phyloP scores from a whole-genome alignment of 2,329 filamentous ascomycete species.

The Rhytidhysteron rufulum region DNA sequence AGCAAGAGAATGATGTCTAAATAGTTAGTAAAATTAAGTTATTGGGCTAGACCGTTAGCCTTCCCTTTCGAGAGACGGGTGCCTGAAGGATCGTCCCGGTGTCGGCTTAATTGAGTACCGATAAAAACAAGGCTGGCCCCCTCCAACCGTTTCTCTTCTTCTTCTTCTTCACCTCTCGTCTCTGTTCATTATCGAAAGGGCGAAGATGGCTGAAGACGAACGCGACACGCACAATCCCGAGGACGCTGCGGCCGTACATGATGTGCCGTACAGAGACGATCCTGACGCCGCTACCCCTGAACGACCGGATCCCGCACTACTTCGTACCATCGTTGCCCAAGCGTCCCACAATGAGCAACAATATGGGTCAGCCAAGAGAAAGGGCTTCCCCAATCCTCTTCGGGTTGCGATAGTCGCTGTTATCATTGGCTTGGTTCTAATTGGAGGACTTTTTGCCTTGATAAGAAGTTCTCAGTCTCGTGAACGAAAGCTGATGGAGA shows the following conservation, averaged over 20 bases:
- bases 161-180: background rate
- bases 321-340: background rate
- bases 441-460: background rate
- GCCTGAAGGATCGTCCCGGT: too few relatives aligned
- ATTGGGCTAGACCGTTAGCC: too few relatives aligned
- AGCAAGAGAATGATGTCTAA: too few relatives aligned
- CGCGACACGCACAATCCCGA: background rate
- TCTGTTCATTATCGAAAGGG: background rate
- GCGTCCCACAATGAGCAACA: background rate
- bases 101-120: too few relatives aligned
- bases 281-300: background rate
- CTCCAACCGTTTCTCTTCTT: too few relatives aligned
- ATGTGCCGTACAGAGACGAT: background rate
- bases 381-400: background rate
- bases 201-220: background rate
- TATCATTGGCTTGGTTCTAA: background rate
- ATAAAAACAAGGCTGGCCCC: too few relatives aligned
- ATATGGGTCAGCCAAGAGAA: background rate
- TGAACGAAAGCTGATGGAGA: background rate
- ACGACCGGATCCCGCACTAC: background rate
- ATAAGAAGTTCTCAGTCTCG: background rate
- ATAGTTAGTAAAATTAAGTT: too few relatives aligned
- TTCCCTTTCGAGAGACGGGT: too few relatives aligned
- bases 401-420: background rate
- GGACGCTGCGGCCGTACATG: background rate